Base-by-base conservation (phyloP, 495 filamentous ascomycete genomes). In the Talaromyces ruber region DNA sequence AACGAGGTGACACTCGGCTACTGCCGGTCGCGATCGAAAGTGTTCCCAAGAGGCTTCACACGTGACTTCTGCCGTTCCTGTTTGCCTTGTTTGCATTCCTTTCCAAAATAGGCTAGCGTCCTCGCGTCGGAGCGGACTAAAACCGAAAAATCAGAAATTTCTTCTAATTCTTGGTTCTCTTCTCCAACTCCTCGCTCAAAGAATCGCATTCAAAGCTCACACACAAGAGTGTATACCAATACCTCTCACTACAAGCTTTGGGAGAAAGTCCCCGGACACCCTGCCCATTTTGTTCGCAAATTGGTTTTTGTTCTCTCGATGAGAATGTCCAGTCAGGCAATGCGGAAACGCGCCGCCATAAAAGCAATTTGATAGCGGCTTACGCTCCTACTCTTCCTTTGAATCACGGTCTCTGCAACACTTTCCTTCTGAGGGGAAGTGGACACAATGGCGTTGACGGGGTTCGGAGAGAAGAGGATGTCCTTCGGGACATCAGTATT, bases 191-290 rank as follows among this genome's bases (percentile, higher is more conserved):
- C 91, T 96, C 93, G 93, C 85, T 91, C 93, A 85, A 96, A 93
- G 88, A 90, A 96, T 97, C 94, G 94, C 92, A 91, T 84, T 95
- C 92, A 88, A 96, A 98, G 94, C 92, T 90, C 72, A 95, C 94
- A 88, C 79, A 95, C 91, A 86, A 89, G 94, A 84, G 85, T 74
- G 72, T 73, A 66, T 62, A 65, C 63, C 64, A 62, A 63, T 59
- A 64, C 71, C 65, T 68, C 60, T 67, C 62, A 69, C 70, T 68
- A 59, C 72, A 67, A 57, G 91, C 91, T 97, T 96, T 90, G 91
- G 94, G 93, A 94, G 92, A 98, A 98, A 98, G 94, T 98, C 94
- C 94, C 93, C 94, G 93, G 94, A 98, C 92, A 88, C 65, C 84
- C 83, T 83, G 84, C 78, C 77, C 76, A 67, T 4, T 58, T 58